Percentiles rank a stretch among this genome's conserved stretches.
phyloP scores from a whole-genome alignment of 2,329 filamentous ascomycete genomes.

The Chaetomiaceae sp. region DNA sequence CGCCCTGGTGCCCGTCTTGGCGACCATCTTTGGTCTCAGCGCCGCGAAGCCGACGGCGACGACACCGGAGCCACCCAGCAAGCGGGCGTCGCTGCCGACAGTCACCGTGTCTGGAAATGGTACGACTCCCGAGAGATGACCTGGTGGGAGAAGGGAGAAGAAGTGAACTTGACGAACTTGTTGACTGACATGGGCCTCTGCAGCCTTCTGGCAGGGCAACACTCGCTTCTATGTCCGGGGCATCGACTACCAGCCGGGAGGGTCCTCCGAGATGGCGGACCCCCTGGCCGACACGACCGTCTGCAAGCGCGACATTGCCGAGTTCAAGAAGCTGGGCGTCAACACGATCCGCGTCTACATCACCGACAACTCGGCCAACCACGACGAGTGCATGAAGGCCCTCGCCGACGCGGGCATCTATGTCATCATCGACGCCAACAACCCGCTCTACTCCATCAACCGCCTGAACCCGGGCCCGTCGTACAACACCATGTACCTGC shows the following conservation, averaged over 20 bases:
- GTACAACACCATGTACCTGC: constrained; percentile 84
- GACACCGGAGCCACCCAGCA: constrained; percentile 43
- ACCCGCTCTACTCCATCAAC: constrained; percentile 82
- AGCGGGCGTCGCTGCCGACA: constrained; percentile 46
- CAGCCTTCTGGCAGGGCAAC: constrained; percentile 53
- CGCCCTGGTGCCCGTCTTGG: constrained; percentile 44
- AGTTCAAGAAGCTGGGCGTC: constrained; percentile 81
- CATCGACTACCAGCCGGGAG: constrained; percentile 61
- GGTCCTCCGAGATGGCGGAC: constrained; percentile 55
- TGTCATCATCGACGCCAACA: constrained; percentile 88
- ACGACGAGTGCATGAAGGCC: constrained; percentile 79
- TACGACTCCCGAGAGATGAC: constrained; percentile 31
- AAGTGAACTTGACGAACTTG: background rate
- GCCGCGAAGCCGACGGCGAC: constrained; percentile 49
- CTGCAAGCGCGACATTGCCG: constrained; percentile 74
- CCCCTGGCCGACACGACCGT: constrained; percentile 66
- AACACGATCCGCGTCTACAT: constrained; percentile 93
- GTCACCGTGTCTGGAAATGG: constrained; percentile 56
- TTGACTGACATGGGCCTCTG: constrained; percentile 19
- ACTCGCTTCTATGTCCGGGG: constrained; percentile 57
- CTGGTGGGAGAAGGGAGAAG: background rate
- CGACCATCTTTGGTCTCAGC: constrained; percentile 39
- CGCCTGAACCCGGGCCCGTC: constrained; percentile 66
- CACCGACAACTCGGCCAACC: constrained; percentile 77
- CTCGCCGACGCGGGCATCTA: constrained; percentile 85